phyloP scores from a whole-genome alignment of 2,329 filamentous ascomycete genomes.

The Drechslera avenae region DNA sequence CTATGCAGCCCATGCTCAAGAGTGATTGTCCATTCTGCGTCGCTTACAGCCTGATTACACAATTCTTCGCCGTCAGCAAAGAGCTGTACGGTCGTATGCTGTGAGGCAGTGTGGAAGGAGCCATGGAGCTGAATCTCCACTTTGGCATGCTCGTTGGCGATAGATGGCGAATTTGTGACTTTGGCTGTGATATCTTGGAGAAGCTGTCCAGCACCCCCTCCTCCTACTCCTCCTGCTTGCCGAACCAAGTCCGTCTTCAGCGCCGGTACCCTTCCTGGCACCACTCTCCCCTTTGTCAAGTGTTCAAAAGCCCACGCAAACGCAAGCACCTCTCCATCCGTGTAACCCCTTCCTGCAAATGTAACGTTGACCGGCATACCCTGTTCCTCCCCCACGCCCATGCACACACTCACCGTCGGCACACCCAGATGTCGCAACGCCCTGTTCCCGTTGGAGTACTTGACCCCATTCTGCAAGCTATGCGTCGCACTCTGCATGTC shows the following conservation, averaged over 20 bases:
- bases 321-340: constrained; percentile 47
- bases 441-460: constrained; percentile 61
- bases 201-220: too few species aligned
- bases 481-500: constrained; percentile 35
- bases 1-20: constrained; percentile 13
- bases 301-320: constrained; percentile 33
- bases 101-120: neutral
- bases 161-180: neutral
- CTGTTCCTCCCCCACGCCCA: constrained; percentile 56
- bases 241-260: constrained; percentile 23
- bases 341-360: constrained; percentile 57
- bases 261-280: constrained; percentile 15
- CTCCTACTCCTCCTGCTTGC: too few species aligned
- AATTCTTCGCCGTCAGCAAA: constrained; percentile 26
- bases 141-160: too few species aligned
- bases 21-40: constrained; percentile 12
- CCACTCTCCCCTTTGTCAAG: constrained; percentile 15
- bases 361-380: constrained; percentile 61
- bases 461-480: constrained; percentile 57
- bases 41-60: neutral
- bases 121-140: too few species aligned
- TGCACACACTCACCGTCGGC: constrained; percentile 60
- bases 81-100: constrained; percentile 14
- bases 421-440: constrained; percentile 61
- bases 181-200: neutral